Base-by-base conservation (phyloP, 1,139 yeast genomes). In the Zygoascus meyerae region DNA sequence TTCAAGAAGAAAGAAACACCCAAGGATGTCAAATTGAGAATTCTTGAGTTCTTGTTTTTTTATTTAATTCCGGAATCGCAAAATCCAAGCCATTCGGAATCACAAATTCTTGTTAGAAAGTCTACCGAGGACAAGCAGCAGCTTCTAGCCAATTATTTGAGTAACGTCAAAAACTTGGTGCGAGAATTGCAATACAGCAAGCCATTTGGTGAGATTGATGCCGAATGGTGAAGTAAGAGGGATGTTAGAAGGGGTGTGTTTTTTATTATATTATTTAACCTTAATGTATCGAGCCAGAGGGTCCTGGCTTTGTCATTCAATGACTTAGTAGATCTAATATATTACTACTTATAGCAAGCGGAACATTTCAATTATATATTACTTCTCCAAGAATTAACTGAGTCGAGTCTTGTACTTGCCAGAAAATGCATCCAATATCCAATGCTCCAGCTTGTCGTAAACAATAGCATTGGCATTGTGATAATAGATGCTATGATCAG, bases 391-490 rank as follows among this genome's bases (percentile, higher is more conserved):
- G 6, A 7, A 21, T 21, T 21, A 21, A 21, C 26, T 21, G 36
- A 14, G 40, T 34, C 26, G 26, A 21, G 26, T 21, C 42, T 66
- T 67, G 53, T 75, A 75, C 52, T 67, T 69, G 0, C 85, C 89
- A 9, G 60, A 63, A 58, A 84, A 87, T 0, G 95, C 95, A 55
- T 78, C 76, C 37, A 66, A 65, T 46, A 92, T 64, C 98, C 98
- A 83, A 34, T 65, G 61, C 55, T 75, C 72, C 46, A 92, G 68
- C 66, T 83, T 83, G 56, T 83, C 94, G 62, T 78, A 90, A 2
- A 92, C 83, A 32, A 89, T 73, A 10, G 70, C 67, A 59, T 81
- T 78, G 14, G 95, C 95, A 60, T 87, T 86, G 65, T 92, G 95
- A 64, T 75, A 83, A 44, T 65, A 65, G 44, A 92, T 92, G 42